A percentile compares a stretch with the other conserved stretches of the same genome.
Evolutionary conservation across 1,284 basidiomycete genomes (phyloP).

Genomic region (Marasmius fiardii): DNA sequence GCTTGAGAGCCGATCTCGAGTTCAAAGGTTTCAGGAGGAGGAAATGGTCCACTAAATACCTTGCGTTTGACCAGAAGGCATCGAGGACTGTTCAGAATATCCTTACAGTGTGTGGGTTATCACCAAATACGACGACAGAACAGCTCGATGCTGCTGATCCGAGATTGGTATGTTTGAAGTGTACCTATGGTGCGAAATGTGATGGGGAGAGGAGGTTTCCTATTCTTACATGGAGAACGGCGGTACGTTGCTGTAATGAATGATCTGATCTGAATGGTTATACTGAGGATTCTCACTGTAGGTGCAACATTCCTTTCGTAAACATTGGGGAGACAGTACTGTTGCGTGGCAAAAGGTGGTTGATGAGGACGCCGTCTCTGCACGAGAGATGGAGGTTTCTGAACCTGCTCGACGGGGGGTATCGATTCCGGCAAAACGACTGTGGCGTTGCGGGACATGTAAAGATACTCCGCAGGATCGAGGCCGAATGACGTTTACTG

Average conservation of each 20-base stretch:
- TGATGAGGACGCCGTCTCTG: constrained; percentile 21
- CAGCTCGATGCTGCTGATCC: constrained; percentile 28
- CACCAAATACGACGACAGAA: constrained; percentile 18
- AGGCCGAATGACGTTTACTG: constrained; percentile 19
- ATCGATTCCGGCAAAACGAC: constrained; percentile 5
- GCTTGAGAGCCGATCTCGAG: constrained; percentile 3
- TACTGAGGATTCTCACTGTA: constrained; percentile 6
- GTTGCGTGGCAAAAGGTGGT: constrained; percentile 27
- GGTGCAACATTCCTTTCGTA: constrained; percentile 28
- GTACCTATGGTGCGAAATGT: constrained; percentile 25
- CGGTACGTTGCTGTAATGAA: constrained; percentile 19
- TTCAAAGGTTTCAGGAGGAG: constrained; percentile 12
- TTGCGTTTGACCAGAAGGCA: constrained; percentile 27
- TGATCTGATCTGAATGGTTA: not conserved
- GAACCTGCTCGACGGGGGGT: constrained; percentile 13
- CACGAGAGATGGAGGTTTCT: constrained; percentile 17
- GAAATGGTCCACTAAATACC: constrained; percentile 20
- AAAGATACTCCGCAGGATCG: constrained; percentile 18
- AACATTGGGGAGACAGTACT: constrained; percentile 25
- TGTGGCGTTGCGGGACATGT: constrained; percentile 28
- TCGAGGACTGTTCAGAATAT: constrained; percentile 24
- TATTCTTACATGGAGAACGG: constrained; percentile 30
- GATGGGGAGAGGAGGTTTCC: constrained; percentile 28
- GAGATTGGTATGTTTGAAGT: constrained; percentile 34
- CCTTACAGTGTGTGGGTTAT: constrained; percentile 25